Evolutionary conservation across 805 yeast genomes (phyloP).

Genomic region (Pichia pseudocactophila): DNA sequence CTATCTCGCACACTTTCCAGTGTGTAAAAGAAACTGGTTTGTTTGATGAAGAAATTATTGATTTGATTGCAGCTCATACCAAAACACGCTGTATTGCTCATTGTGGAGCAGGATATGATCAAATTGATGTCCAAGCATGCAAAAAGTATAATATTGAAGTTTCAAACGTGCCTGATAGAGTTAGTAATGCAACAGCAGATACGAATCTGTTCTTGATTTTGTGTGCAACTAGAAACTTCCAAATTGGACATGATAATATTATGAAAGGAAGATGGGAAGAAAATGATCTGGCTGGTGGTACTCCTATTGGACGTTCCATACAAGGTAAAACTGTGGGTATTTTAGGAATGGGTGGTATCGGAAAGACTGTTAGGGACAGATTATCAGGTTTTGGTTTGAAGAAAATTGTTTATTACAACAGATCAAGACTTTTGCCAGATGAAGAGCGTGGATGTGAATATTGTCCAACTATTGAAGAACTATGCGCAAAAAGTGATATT

Average conservation of each 20-base stretch:
- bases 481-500: slow-evolving; percentile 56
- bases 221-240: slow-evolving; percentile 50
- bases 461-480: slow-evolving; percentile 55
- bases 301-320: slow-evolving; percentile 64
- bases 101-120: slow-evolving; percentile 54
- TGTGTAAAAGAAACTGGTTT: slow-evolving; percentile 32
- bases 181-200: slow-evolving; percentile 51
- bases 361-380: slow-evolving; percentile 67
- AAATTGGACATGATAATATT: slow-evolving; percentile 45
- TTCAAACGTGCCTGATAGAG: slow-evolving; percentile 45
- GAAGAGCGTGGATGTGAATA: slow-evolving; percentile 63
- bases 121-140: slow-evolving; percentile 36
- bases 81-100: slow-evolving; percentile 36
- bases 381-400: slow-evolving; percentile 68
- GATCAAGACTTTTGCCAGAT: slow-evolving; percentile 49
- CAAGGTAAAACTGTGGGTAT: slow-evolving; percentile 70
- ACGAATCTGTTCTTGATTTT: slow-evolving; percentile 44
- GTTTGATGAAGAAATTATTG: slow-evolving; percentile 35
- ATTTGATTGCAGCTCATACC: slow-evolving; percentile 25
- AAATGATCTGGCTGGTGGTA: slow-evolving; percentile 35
- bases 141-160: slow-evolving; percentile 34
- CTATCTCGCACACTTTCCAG: slow-evolving; percentile 35
- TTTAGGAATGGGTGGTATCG: slow-evolving; percentile 86
- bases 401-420: slow-evolving; percentile 64
- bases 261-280: slow-evolving; percentile 55